Evolutionary conservation across 495 filamentous ascomycete genomes (phyloP), one percentile per base, ranked within the genome.

Genomic region (Stereocaulon alpinum): DNA sequence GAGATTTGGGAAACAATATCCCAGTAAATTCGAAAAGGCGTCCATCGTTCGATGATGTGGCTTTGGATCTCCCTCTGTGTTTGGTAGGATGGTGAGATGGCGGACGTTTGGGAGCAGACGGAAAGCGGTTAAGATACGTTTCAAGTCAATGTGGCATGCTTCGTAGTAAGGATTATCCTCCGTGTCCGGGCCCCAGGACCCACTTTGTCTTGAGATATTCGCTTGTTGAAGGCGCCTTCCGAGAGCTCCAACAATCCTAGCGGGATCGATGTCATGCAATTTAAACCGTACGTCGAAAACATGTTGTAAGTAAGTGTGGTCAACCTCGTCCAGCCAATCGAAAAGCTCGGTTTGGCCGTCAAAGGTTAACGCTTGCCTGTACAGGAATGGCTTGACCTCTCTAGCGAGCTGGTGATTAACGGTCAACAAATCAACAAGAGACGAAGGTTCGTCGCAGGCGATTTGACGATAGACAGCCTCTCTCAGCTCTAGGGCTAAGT

Each of bases 351-450:
- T 44, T 51, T 68, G 66, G 11, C 66, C 66, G 34, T 68, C 61
- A 62, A 68, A 68, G 4, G 51, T 51, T 30, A 58, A 44, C 10
- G 63, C 55, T n/a, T 50, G 55, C 40, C 47, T 63, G 61, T 61
- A 68, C 9, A 65, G 54, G 29, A 66, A 68, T 11, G 66, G 66
- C 40, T 63, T 59, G 27, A 58, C 64, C 55, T 68, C 66, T 42
- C 54, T 48, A 27, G 58, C 50, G 6, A 68, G 59, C 30, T 58
- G 66, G 32, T 45, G 61, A 53, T 65, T 65, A 40, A 59, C 52
- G 7, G 37, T 11, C 9, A 65, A 55, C 4, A 68, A 47, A 45
- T 58, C 24, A 17, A 59, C 18, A 15, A 68, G 55, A 15, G 61
- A 52, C n/a, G 58, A 59, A n/a, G 61, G 45, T 18, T 44, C 20